phyloP scores from a whole-genome alignment of 2,329 filamentous ascomycete species.

The Hypoxylon sp. region DNA sequence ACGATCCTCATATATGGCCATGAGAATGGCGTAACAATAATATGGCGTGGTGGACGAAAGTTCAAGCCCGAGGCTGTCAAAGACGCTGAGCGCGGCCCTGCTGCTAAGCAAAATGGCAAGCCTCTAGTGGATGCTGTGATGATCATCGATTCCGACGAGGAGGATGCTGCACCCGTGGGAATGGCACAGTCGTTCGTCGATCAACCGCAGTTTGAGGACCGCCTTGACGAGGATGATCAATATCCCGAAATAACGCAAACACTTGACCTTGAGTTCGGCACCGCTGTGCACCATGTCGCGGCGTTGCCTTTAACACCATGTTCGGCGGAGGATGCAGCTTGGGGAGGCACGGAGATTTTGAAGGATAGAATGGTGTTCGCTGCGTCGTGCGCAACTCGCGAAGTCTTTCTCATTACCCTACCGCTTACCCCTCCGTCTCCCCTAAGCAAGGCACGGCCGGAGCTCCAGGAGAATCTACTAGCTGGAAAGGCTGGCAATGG shows the following conservation, averaged over 20 bases:
- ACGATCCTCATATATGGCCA: constrained; percentile 75
- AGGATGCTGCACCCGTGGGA: constrained; percentile 58
- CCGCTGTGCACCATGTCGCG: constrained; percentile 69
- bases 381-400: constrained; percentile 70
- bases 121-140: constrained; percentile 68
- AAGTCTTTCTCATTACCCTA: constrained; percentile 70
- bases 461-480: constrained; percentile 66
- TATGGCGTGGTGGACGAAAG: constrained; percentile 74
- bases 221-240: constrained; percentile 62
- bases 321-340: constrained; percentile 64
- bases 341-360: constrained; percentile 64
- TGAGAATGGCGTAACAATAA: constrained; percentile 72
- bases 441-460: constrained; percentile 69
- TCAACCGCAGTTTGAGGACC: constrained; percentile 71
- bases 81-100: constrained; percentile 48
- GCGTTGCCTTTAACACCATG: constrained; percentile 67
- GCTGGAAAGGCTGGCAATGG: constrained; percentile 71
- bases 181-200: constrained; percentile 60
- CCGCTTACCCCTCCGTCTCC: constrained; percentile 74
- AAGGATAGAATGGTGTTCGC: constrained; percentile 73
- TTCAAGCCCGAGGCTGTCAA: constrained; percentile 65
- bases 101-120: constrained; percentile 67
- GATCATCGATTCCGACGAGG: constrained; percentile 75
- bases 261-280: constrained; percentile 72
- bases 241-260: constrained; percentile 72